Conservation (phyloP, 495 filamentous ascomycete genomes). For the Aspergillus nidulans region DNA sequence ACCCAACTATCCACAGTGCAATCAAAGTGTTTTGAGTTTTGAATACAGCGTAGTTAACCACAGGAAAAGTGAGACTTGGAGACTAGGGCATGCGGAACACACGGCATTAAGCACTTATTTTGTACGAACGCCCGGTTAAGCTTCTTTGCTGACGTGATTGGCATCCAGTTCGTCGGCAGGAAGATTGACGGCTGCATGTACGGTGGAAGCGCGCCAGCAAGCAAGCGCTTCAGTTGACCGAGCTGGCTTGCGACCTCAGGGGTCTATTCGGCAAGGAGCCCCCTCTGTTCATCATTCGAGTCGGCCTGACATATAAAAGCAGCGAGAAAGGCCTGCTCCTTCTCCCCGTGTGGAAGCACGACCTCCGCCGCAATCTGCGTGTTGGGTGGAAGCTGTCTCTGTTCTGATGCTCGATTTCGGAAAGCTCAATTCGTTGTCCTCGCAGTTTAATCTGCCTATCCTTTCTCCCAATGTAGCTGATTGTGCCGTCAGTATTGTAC, state of each 20-base stretch:
- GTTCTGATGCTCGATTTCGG: constrained; percentile 26
- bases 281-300: not conserved
- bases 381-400: not conserved
- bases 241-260: not conserved
- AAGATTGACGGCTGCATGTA: not conserved
- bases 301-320: not conserved
- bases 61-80: no score
- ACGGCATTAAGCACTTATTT: no score
- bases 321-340: not conserved
- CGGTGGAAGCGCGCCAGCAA: not conserved
- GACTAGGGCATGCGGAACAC: no score
- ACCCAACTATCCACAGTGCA: no score
- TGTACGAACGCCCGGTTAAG: not conserved
- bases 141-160: not conserved
- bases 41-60: no score
- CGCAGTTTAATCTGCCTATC: constrained; percentile 23
- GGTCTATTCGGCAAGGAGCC: not conserved
- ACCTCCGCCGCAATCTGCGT: not conserved
- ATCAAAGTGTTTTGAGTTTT: no score
- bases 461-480: constrained; percentile 37
- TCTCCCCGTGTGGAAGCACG: not conserved
- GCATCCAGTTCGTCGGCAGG: not conserved
- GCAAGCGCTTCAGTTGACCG: not conserved
- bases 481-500: constrained; percentile 28
- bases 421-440: constrained; percentile 21